Base-by-base conservation (phyloP, 2,329 filamentous ascomycete species). In the Exophiala calicioides region DNA sequence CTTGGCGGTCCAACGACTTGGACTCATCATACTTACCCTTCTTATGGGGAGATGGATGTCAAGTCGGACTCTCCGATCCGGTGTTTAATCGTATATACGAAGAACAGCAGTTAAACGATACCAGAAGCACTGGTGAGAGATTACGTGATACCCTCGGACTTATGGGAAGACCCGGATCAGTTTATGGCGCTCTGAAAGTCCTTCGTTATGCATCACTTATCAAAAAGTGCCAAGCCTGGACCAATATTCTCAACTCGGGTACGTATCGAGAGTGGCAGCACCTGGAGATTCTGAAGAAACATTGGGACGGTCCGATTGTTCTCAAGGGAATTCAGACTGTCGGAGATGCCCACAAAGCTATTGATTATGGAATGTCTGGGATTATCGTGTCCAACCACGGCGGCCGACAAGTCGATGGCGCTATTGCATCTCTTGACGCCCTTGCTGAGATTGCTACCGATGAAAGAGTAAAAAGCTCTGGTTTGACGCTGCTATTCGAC, bases 1-100 rank as follows among this genome's bases (percentile, higher is more conserved):
- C 77, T 1, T 90, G 85, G 83, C 73, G 86, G 27, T 85, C 84
- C 0, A 73, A 71, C 0, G 85, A 88, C 59, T 73, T 88, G 3
- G 84, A 87, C 53, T 73, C 75, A 10, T 78, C 71, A 2, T 69
- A 67, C 42, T 55, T 70, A 9, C 68, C 82, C 0, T 85, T 86
- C 53, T 66, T 81, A 20, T 73, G 68, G 29, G 78, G 79, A 0
- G 63, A 53, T 7, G 84, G 84, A 2, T 76, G 79, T 39, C 71
- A 77, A 33, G 73, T 83, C 2, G 84, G 83, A 1, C 82, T 88
- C 55, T 74, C 74, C 1, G 85, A 89, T 59, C 82, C 84, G 0
- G 81, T 83, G 0, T 88, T 86, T 62, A 72, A 77, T 12, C 65
- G 67, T 19, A 76, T 78, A 38, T 82, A 81, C 58, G 73, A 77